Base-by-base conservation (phyloP, 352 stramenopile species). In the Thraustotheca clavata region DNA sequence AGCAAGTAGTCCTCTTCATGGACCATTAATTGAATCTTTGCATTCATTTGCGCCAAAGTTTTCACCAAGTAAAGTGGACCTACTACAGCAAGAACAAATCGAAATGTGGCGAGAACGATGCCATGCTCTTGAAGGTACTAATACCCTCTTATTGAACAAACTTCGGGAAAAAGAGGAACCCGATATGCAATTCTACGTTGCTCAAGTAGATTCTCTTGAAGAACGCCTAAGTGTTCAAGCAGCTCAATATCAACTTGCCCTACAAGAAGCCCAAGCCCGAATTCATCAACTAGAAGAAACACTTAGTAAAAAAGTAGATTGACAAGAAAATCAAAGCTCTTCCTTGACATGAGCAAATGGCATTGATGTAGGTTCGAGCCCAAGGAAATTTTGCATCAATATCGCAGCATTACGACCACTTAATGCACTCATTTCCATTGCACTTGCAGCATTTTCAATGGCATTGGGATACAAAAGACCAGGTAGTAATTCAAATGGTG, bases 351-450 rank as follows among this genome's bases (percentile, higher is more conserved):
- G 1, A 1, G 43, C 43, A 24, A 52, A 52, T 2, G 7, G 34
- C n/a, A 31, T 7, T 7, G 43, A 20, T 9, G 43, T 9, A 11
- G 22, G 2, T 38, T 29, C 24, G 24, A 49, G 50, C 2, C 20
- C 11, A 2, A 70, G 31, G 22, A 47, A 41, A 1, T 55, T 48
- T 0, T 39, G 12, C 4, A 69, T 36, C 8, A 73, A 47, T 6
- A 67, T 49, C 6, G 70, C 69, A 20, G 55, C 62, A 33, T 73
- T 73, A 22, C 62, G 68, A 6, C 48, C 69, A 16, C 67, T 67
- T 18, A 73, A 66, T 36, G 35, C 55, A 32, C 49, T 68, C 46
- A 73, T 67, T 48, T 73, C 69, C 69, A 73, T 73, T 35, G 43
- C 41, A 36, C 69, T 73, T 4, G 69, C 69, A 24, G 47, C 68